These are phyloP conservation scores for Chamaecyparis obtusa DNA, from an alignment of 75 land plant genomes.

Conservation along the genomic window DNA sequence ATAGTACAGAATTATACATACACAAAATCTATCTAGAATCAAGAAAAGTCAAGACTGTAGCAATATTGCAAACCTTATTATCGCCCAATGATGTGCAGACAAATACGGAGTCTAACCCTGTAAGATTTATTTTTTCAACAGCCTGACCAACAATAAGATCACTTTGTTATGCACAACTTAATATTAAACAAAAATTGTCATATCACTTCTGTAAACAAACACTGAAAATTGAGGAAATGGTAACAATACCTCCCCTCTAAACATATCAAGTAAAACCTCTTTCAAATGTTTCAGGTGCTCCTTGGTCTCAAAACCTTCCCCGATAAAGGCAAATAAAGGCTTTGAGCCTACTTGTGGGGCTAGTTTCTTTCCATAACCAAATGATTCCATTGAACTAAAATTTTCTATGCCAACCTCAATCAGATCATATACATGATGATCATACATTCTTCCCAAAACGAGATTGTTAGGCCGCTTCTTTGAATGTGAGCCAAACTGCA, in stretches of 20 bases:
- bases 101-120: slow-evolving; percentile 74
- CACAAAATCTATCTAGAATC: not conserved
- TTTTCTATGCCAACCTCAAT: slow-evolving; percentile 92
- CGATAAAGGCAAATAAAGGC: slow-evolving; percentile 86
- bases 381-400: slow-evolving; percentile 54
- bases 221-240: not conserved
- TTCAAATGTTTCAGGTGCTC: slow-evolving; percentile 84
- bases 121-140: slow-evolving; percentile 75
- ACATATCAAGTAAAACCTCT: slow-evolving; percentile 79
- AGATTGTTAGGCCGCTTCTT: slow-evolving; percentile 94
- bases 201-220: not conserved
- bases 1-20: not conserved
- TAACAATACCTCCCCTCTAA: slow-evolving; percentile 75
- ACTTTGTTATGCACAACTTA: not conserved
- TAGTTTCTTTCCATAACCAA: slow-evolving; percentile 60
- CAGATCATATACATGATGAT: slow-evolving; percentile 89
- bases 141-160: slow-evolving; percentile 38
- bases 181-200: not conserved
- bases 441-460: slow-evolving; percentile 79
- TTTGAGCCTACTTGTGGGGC: slow-evolving; percentile 83
- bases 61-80: slow-evolving; percentile 53
- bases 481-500: slow-evolving; percentile 91
- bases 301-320: slow-evolving; percentile 81
- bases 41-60: not conserved
- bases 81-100: slow-evolving; percentile 69